Evolutionary conservation across 768 basidiomycete genomes (phyloP).

Genomic region (Lactarius psammicola): DNA sequence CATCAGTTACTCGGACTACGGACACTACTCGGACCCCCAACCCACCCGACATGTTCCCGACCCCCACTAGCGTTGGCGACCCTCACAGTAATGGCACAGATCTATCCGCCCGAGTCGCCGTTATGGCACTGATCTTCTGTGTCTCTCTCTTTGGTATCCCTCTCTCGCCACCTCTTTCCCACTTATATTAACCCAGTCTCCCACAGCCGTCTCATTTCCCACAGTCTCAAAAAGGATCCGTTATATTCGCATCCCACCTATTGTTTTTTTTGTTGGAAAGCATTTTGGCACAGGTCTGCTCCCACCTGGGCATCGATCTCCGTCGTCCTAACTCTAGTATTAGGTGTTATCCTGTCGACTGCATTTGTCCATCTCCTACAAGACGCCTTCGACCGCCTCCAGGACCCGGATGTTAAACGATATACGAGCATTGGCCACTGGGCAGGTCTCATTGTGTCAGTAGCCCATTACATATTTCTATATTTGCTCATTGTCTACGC

Average conservation of each 20-base stretch:
- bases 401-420: constrained; percentile 44
- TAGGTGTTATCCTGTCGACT: constrained; percentile 76
- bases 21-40: not conserved
- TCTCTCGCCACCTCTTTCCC: not conserved
- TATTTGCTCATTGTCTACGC: constrained; percentile 5
- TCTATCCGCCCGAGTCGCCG: constrained; percentile 13
- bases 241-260: constrained; percentile 58
- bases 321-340: constrained; percentile 26
- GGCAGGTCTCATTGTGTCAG: constrained; percentile 75
- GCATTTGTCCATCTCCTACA: constrained; percentile 81
- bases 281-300: constrained; percentile 66
- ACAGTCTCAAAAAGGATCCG: constrained; percentile 54
- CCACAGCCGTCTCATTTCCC: constrained; percentile 69
- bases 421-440: constrained; percentile 48
- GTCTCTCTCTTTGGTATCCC: constrained; percentile 64
- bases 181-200: not conserved
- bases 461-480: constrained; percentile 23
- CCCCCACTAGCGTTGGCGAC: not conserved
- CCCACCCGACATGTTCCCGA: not conserved
- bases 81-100: not conserved
- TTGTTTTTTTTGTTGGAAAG: constrained; percentile 81
- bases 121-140: constrained; percentile 54
- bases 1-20: not conserved
- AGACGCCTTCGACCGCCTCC: constrained; percentile 66
- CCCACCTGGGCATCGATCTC: not conserved